Evolutionary conservation across 2,329 filamentous ascomycete genomes (phyloP).

Genomic region (Thelonectria blattea): DNA sequence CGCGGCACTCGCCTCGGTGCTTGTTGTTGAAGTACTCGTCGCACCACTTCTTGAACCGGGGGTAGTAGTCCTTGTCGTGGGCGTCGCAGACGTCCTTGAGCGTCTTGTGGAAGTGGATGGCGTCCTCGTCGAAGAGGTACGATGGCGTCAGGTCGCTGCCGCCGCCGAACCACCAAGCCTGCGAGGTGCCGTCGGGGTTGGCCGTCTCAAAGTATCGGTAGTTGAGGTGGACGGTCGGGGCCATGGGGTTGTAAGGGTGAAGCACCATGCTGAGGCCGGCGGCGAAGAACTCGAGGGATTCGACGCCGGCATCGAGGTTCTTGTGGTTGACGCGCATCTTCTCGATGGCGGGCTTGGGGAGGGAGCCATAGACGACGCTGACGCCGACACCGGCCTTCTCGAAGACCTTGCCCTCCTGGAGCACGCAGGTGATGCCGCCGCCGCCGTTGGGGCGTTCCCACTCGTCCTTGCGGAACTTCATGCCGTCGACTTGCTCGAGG

Average conservation of each 20-base stretch:
- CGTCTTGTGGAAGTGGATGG: slow-evolving; percentile 92
- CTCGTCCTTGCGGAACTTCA: slow-evolving; percentile 80
- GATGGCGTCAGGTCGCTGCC: slow-evolving; percentile 91
- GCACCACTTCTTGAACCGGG: slow-evolving; percentile 97
- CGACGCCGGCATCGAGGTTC: slow-evolving; percentile 77
- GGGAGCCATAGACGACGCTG: slow-evolving; percentile 89
- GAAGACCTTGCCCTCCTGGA: slow-evolving; percentile 96
- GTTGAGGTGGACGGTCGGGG: slow-evolving; percentile 96
- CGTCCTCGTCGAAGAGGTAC: slow-evolving; percentile 97
- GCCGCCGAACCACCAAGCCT: slow-evolving; percentile 98
- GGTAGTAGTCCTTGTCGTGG: slow-evolving; percentile 91
- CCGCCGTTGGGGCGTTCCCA: slow-evolving; percentile 90
- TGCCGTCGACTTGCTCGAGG: slow-evolving; percentile 83
- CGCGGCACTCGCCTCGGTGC: slow-evolving; percentile 85
- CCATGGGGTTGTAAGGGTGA: slow-evolving; percentile 94
- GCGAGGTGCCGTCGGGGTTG: slow-evolving; percentile 77
- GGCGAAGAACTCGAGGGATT: slow-evolving; percentile 93
- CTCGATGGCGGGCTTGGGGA: slow-evolving; percentile 84
- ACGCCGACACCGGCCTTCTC: slow-evolving; percentile 98
- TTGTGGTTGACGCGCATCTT: slow-evolving; percentile 97
- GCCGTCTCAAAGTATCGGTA: slow-evolving; percentile 99
- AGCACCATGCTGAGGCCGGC: slow-evolving; percentile 91
- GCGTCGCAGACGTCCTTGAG: slow-evolving; percentile 93
- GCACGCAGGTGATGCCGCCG: slow-evolving; percentile 90
- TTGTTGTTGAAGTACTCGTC: slow-evolving; percentile 97